Percentiles rank a stretch among this genome's conserved stretches.
phyloP scores from a whole-genome alignment of 106 monocot species.

The Narthecium ossifragum region DNA sequence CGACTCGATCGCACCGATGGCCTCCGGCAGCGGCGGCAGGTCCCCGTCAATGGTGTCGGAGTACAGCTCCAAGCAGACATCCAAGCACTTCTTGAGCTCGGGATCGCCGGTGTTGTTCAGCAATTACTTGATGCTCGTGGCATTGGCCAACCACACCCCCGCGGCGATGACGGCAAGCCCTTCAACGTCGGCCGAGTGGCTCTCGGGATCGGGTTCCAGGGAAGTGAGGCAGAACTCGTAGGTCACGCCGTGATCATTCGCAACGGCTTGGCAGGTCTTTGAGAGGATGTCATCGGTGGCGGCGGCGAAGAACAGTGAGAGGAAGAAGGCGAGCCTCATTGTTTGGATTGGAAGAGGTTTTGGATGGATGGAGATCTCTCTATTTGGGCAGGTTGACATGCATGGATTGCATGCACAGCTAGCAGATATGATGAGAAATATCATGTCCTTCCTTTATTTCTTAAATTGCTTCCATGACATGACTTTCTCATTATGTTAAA shows the following conservation, averaged over 20 bases:
- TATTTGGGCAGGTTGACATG: too few species aligned
- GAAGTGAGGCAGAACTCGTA: background rate
- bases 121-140: background rate
- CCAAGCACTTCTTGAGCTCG: background rate
- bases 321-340: constrained; percentile 1
- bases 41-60: too few species aligned
- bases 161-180: background rate
- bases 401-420: too few species aligned
- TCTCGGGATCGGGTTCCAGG: background rate
- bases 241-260: background rate
- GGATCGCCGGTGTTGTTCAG: too few species aligned
- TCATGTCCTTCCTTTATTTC: too few species aligned
- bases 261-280: background rate
- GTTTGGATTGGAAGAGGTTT: background rate
- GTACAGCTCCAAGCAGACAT: background rate
- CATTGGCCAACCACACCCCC: background rate
- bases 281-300: too few species aligned
- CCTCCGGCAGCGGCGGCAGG: background rate
- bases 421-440: too few species aligned
- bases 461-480: too few species aligned
- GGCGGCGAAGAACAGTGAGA: background rate
- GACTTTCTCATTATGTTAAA: too few species aligned
- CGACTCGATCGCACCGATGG: background rate
- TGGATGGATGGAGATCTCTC: too few species aligned
- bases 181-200: background rate